phyloP scores from a whole-genome alignment of 768 basidiomycete genomes.

The Tricholoma matsutake region DNA sequence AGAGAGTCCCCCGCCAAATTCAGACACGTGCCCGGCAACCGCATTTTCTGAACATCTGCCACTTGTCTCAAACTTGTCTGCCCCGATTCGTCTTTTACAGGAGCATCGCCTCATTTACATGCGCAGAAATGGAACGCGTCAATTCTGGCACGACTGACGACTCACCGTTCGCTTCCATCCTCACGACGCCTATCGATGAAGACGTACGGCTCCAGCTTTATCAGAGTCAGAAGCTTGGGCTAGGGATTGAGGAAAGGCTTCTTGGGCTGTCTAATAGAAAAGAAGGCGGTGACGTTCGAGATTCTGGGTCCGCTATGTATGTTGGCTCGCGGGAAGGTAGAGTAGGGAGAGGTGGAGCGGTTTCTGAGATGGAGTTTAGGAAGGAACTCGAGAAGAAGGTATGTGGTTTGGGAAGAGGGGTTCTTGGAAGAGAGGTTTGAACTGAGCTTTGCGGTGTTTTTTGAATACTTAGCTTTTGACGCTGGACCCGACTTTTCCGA shows the following conservation, averaged over 20 bases:
- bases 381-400: not conserved
- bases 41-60: no score
- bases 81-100: not conserved
- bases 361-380: not conserved
- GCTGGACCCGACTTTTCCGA: not conserved
- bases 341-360: not conserved
- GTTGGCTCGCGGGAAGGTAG: not conserved
- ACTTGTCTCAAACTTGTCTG: no score
- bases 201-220: slow-evolving; percentile 11
- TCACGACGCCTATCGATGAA: slow-evolving; percentile 42
- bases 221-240: not conserved
- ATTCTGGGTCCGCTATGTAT: not conserved
- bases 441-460: no score
- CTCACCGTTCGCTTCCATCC: slow-evolving; percentile 38
- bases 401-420: not conserved
- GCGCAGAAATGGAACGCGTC: slow-evolving; percentile 19
- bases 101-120: not conserved
- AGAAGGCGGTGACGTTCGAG: no score
- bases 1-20: no score
- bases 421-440: not conserved
- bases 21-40: no score
- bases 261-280: not conserved
- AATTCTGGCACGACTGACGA: slow-evolving; percentile 40
- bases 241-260: slow-evolving; percentile 12
- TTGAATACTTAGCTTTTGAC: not conserved